Evolutionary conservation across 441 rosid genomes (phyloP), one percentile per base, ranked within the genome.

Genomic region (Arabidopsis hybrid): DNA sequence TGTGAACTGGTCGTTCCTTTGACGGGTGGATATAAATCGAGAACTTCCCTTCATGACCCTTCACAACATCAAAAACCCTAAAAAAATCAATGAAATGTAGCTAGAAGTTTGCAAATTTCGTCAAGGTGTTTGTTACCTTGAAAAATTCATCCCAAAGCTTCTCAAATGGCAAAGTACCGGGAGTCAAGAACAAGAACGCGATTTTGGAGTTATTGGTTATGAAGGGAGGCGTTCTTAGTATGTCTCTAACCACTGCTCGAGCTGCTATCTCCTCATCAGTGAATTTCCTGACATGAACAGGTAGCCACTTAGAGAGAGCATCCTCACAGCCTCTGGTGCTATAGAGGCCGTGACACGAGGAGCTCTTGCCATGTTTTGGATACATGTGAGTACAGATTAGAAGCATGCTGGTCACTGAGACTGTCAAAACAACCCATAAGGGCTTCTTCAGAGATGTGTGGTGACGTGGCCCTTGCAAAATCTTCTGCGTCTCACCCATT

Each of bases 11-110:
- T 65, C 84, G 84, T 78, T 80, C 90, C 79, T 74, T 93, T 13
- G 99, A 90, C 16, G 99, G 91, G 81, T 95, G 98, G 58, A 95
- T 85, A 78, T 89, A 95, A 34, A 95, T 80, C 0, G 97, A 83
- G 81, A 95, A 95, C 74, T 84, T 90, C 21, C 86, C 95, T 71
- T 95, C 99, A 51, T 91, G 92, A 29, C 99, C 99, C 98, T 95
- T 85, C 71, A 74, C 74, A 76, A 17, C 65, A 56, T 17, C 60
- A 69, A 55, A 42, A 35, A 43, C 10, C 10, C 29, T 1, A 12
- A 2, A 53, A 6, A 40, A 4, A 14, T 21, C 9, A 65, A 18
- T 8, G 42, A 60, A 16, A 43, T 50, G 56, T 16, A 65, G 46
- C 40, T 40, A 49, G 26, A 8, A 10, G 14, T 1, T 42, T 58